Base-by-base conservation (phyloP, 73 alveolate genomes). In the Paramecium pentaurelia region DNA sequence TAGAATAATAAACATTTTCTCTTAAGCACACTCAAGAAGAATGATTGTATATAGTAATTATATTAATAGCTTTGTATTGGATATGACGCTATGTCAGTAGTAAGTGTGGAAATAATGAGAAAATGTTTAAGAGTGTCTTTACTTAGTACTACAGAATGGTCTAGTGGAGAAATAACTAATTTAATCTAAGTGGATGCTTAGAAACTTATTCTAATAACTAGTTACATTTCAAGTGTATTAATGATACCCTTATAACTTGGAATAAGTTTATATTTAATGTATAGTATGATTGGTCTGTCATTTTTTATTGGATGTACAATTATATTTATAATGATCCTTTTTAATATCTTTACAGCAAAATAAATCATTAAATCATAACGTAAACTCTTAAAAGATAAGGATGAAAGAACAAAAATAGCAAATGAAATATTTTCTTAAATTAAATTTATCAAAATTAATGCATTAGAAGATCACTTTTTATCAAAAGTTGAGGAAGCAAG, bases 401-500 rank as follows among this genome's bases (percentile, higher is more conserved):
- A 98, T 92, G 94, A 77, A 22, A 95, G 99, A 86, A 93, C 97
- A 94, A 97, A 95, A 77, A 60, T 83, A 30, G 95, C 98, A 14
- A 91, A 97, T 32, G 98, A 96, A 92, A 86, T 95, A n/a, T 95
- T 98, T 83, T 93, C 93, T 59, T 94, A 95, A 92, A 96, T 98
- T 40, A 98, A 97, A 95, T 93, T 95, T 85, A 88, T 98, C 47
- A 98, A 98, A 93, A 88, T 96, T 49, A 92, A 98, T 95, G 95
- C 97, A 9, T 98, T 99, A 97, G 97, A 93, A 73, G 95, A 94
- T 22, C 40, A 86, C 37, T 96, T 98, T 86, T 87, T 86, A 37
- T 90, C 86, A 2, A 96, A 92, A 91, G 89, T 97, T n/a, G 59
- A 60, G 28, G 42, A 73, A 92, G 86, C 86, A 70, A 59, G 98